Base-by-base conservation (phyloP, 192 early-diverging fungal genomes). In the Neocallimastix lanati region DNA sequence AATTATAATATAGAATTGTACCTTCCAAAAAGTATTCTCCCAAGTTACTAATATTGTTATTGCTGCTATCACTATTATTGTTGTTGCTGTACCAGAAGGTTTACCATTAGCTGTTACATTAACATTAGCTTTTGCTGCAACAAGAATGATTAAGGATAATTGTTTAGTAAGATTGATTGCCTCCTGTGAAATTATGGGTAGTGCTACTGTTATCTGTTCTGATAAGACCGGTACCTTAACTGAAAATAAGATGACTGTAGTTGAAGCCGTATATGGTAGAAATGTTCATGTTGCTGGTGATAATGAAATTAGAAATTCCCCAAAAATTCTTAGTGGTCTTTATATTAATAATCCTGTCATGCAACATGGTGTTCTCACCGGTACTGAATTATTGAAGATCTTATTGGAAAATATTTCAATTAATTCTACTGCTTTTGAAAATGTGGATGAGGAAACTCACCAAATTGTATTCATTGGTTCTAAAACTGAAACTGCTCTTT, bases 151-250 rank as follows among this genome's bases (percentile, higher is more conserved):
- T 76, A 86, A 88, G 80, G 92, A 94, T 82, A 92, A 92, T 79
- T 92, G 92, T 84, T 86, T 94, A 79, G 93, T 94, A 40, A 89
- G 93, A 82, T 88, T 91, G 37, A 88, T 95, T 77, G 87, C 94
- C 25, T 91, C 91, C 15, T 93, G 90, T 81, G 94, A 94, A 85
- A 93, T 92, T 21, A 93, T 94, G 91, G 94, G 94, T 76, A 91
- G 91, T 67, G 93, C 91, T 16, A 94, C 93, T 0, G 87, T 92
- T 30, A 89, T 95, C 12, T 95, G 93, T 85, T 93, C 93, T 2
- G 93, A 95, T 84, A 95, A 95, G 84, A 95, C 94, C 13, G 94
- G 94, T 16, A 95, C 94, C 4, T 83, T 95, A 79, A 95, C 94
- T 1, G 88, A 93, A 84, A 94, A 94, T 84, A 87, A 85, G 81